phyloP scores from a whole-genome alignment of 2,329 filamentous ascomycete species.

The Pestalotiopsis sp. region DNA sequence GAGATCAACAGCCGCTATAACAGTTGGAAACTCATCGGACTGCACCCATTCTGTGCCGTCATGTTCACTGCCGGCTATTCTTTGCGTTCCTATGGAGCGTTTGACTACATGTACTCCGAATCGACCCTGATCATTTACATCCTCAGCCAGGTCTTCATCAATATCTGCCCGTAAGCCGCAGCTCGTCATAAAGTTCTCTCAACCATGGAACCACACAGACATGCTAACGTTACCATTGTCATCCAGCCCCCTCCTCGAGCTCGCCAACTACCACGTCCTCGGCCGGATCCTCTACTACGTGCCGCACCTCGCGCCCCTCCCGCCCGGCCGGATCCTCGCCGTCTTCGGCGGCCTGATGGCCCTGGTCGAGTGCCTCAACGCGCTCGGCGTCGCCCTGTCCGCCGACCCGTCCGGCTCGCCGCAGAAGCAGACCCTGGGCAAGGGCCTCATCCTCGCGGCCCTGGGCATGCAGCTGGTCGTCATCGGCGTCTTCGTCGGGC shows the following conservation, averaged over 20 bases:
- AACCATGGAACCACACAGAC: too few relatives aligned
- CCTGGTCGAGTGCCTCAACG: constrained; percentile 37
- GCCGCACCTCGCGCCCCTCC: constrained; percentile 57
- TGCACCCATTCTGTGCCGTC: constrained; percentile 12
- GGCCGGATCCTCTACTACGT: constrained; percentile 61
- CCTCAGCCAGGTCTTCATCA: not conserved
- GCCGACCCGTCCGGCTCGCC: not conserved
- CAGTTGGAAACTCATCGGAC: constrained; percentile 11
- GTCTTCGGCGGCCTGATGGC: constrained; percentile 45
- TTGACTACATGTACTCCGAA: not conserved
- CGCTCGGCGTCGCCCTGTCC: constrained; percentile 27
- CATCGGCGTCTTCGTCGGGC: not conserved
- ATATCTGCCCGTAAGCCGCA: not conserved
- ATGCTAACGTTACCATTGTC: not conserved
- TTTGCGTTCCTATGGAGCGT: not conserved
- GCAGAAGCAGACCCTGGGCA: not conserved
- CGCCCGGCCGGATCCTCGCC: constrained; percentile 45
- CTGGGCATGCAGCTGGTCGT: not conserved
- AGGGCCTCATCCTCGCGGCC: not conserved
- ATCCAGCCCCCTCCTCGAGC: constrained; percentile 46
- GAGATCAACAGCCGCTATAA: constrained; percentile 9
- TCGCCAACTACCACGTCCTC: constrained; percentile 64
- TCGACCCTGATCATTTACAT: not conserved
- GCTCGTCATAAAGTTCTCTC: not conserved
- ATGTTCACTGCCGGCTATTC: not conserved